Evolutionary conservation across 1,284 basidiomycete species (phyloP).

Genomic region (Exobasidium rhododendri): DNA sequence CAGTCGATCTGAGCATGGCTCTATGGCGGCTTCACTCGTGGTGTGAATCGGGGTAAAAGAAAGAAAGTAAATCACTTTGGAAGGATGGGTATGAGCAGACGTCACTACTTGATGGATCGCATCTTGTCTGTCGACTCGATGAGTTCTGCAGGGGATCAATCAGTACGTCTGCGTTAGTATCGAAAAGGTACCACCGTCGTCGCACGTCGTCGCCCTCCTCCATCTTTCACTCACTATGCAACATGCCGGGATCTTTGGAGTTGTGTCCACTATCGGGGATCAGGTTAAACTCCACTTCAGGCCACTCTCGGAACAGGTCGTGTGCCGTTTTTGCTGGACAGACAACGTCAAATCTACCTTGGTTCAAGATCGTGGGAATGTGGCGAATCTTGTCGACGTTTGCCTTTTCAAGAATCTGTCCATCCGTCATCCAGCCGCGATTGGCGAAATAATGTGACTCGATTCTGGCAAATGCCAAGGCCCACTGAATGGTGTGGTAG

Average conservation of each 20-base stretch:
- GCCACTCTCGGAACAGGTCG: slow-evolving; percentile 46
- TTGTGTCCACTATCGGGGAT: slow-evolving; percentile 91
- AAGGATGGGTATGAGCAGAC: background rate
- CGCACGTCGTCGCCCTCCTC: too few relatives aligned
- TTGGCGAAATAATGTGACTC: slow-evolving; percentile 83
- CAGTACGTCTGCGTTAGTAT: background rate
- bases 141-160: background rate
- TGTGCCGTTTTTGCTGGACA: slow-evolving; percentile 58
- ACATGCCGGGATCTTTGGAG: slow-evolving; percentile 71
- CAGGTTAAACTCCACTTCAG: slow-evolving; percentile 55
- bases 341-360: slow-evolving; percentile 63
- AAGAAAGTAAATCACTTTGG: background rate
- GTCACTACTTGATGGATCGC: background rate
- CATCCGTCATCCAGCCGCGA: slow-evolving; percentile 82
- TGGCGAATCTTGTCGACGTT: slow-evolving; percentile 76
- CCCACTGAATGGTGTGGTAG: slow-evolving; percentile 63
- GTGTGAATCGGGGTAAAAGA: background rate
- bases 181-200: too few relatives aligned
- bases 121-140: background rate
- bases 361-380: slow-evolving; percentile 72
- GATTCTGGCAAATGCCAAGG: slow-evolving; percentile 69
- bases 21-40: background rate
- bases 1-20: background rate
- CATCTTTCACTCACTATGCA: slow-evolving; percentile 56
- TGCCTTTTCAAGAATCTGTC: slow-evolving; percentile 76